Percentiles rank a stretch among this genome's conserved stretches.
These are phyloP conservation scores for Aspergillus intermedius DNA, from an alignment of 2,329 filamentous ascomycete genomes.

Conservation along the genomic window DNA sequence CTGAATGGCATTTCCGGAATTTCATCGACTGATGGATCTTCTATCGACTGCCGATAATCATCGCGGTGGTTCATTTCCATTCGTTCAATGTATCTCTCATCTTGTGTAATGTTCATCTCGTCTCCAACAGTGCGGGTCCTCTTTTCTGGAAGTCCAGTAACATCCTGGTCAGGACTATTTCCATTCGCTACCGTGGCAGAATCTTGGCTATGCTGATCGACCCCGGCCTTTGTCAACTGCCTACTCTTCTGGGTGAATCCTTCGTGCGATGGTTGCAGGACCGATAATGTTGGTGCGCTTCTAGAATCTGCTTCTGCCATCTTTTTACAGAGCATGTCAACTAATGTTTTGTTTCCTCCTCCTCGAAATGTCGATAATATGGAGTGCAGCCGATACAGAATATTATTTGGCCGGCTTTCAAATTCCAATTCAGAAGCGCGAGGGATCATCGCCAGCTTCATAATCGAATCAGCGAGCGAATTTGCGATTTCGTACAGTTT, in stretches of 20 bases:
- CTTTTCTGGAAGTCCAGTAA: background rate
- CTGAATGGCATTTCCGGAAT: background rate
- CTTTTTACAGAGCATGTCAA: conserved; percentile 17
- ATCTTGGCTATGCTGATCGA: background rate
- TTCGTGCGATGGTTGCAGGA: background rate
- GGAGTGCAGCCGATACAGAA: conserved; percentile 15
- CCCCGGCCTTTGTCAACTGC: background rate
- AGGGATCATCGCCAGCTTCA: conserved; percentile 11
- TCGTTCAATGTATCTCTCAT: background rate
- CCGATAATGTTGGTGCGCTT: conserved; percentile 1
- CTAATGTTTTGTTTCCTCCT: conserved; percentile 15
- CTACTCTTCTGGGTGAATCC: background rate
- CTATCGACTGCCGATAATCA: background rate
- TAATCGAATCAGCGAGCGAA: conserved; percentile 20
- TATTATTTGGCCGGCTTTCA: conserved; percentile 16
- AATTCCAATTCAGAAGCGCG: conserved; percentile 8
- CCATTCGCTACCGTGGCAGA: background rate
- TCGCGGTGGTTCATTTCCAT: background rate
- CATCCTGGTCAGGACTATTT: background rate
- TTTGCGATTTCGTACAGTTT: conserved; percentile 22
- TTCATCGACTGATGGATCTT: background rate
- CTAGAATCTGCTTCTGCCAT: conserved; percentile 16
- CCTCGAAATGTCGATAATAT: conserved; percentile 17
- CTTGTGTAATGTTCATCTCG: background rate
- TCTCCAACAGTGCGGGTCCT: background rate